Base-by-base conservation (phyloP, 2,329 filamentous ascomycete species). In the Neopestalotiopsis sp. region DNA sequence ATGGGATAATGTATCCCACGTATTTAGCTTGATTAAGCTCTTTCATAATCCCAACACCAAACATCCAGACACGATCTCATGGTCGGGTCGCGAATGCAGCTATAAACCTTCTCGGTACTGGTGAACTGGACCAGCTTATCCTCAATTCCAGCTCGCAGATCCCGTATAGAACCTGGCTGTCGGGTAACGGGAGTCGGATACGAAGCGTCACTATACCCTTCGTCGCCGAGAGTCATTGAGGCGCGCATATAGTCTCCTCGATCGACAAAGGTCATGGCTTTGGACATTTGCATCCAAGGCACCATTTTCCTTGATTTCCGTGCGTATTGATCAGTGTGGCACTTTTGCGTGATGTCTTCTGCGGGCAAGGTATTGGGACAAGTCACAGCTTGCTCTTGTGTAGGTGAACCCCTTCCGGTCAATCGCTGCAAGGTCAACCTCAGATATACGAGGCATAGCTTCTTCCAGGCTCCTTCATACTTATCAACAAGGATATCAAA, bases 401-500 rank as follows among this genome's bases (percentile, higher is more conserved):
- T 20, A 2, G n/a, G 53, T 17, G 38, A 6, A 13, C 13, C n/a
- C 20, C 5, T 24, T 13, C 9, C 12, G 6, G 42, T 64, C 42
- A 64, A 30, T 12, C n/a, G 28, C 38, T 13, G n/a, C 61, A 20
- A 64, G 40, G 24, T 30, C n/a, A 45, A 17, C 12, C 10, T 45
- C 6, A 17, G 14, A 45, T 64, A 64, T 12, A 64, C 10, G 14
- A 32, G 61, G 24, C 38, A 49, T 32, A 45, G 42, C 61, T 45
- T 32, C 20, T 45, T 24, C n/a, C 40, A n/a, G 17, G 38, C 28
- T 5, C 12, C 20, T 17, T 17, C 40, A 14, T 28, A 9, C 32
- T n/a, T 45, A 24, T 53, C 45, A n/a, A 45, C 3, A 10, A 64
- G 10, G 24, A 64, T 28, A 28, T 64, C 61, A 49, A 64, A 64